Evolutionary conservation across 2,329 filamentous ascomycete species (phyloP).

Genomic region (Alternaria postmessia): DNA sequence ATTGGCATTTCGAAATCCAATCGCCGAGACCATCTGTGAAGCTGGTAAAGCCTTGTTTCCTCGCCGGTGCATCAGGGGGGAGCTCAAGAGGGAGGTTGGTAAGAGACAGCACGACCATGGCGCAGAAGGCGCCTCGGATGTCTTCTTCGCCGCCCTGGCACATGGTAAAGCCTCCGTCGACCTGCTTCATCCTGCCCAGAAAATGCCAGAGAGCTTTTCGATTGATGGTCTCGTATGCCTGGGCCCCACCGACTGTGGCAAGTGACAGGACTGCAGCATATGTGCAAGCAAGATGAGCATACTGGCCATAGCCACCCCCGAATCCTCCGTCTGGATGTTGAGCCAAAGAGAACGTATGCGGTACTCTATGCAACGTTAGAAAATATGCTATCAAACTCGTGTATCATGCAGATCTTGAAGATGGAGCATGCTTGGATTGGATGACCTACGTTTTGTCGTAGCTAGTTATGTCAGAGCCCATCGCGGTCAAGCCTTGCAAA

Average conservation of each 20-base stretch:
- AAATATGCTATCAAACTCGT: neutral
- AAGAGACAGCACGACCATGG: constrained; percentile 82
- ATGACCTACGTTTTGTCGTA: constrained; percentile 71
- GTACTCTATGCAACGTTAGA: constrained; percentile 57
- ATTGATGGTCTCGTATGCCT: constrained; percentile 78
- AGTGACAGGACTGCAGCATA: constrained; percentile 86
- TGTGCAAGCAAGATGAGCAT: constrained; percentile 85
- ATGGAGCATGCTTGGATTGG: neutral
- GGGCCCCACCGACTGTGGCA: constrained; percentile 77
- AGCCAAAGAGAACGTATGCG: constrained; percentile 78
- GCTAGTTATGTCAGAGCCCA: constrained; percentile 74
- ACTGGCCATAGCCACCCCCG: constrained; percentile 90
- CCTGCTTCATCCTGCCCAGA: constrained; percentile 85
- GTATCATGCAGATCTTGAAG: neutral
- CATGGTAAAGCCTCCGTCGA: constrained; percentile 89
- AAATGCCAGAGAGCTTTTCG: constrained; percentile 89
- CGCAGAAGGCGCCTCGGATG: constrained; percentile 91
- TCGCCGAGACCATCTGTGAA: constrained; percentile 78
- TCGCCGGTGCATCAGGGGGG: constrained; percentile 69
- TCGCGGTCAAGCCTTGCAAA: constrained; percentile 74
- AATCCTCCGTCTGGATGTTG: constrained; percentile 88
- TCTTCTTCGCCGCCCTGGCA: constrained; percentile 89
- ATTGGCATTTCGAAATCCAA: constrained; percentile 89
- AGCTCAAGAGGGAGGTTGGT: constrained; percentile 84
- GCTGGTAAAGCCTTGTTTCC: constrained; percentile 65